Base-by-base conservation (phyloP, 2,329 filamentous ascomycete species). In the Dothistroma septosporum region DNA sequence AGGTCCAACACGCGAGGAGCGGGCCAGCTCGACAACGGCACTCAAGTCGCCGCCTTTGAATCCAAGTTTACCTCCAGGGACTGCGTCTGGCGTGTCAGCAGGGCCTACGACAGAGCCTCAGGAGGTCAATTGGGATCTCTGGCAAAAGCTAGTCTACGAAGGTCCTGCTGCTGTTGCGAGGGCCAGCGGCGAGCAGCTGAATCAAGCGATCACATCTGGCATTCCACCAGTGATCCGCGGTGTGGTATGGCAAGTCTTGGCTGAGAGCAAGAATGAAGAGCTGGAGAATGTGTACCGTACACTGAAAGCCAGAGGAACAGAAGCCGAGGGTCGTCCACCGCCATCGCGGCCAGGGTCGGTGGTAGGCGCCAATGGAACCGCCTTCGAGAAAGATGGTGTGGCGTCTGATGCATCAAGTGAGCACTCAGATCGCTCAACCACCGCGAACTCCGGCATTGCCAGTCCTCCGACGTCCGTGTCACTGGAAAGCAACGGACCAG, bases 221-320 rank as follows among this genome's bases (percentile, higher is more conserved):
- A 99, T 99, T 60, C 94, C 94, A 0, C 92, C 88, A 67, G 93
- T 92, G 2, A 96, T 99, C 63, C 87, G 94, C 61, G 95, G 94
- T n/a, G 94, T 99, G 2, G 92, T 99, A 55, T 99, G 94, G 94
- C 94, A 99, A 76, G 93, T 97, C 8, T 79, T 99, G 63, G 92
- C 94, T 3, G 91, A 96, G 72, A 97, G 92, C 78, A 96, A 96
- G 76, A 96, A 91, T 68, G 89, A 93, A 62, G 91, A 95, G 49
- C 79, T 99, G 19, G 94, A 99, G 76, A 78, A 82, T 16, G 84
- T 92, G n/a, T 99, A 97, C 77, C 85, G 83, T 65, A 92, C 95
- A 62, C 82, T 99, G 10, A 83, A 90, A 33, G 83, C 83, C 53
- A 85, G 90, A 61, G 92, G 92, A 24, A 92, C 91, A 2, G 90